Percentiles rank a stretch among this genome's conserved stretches.
These are phyloP conservation scores for Penicillium sp. DNA, from an alignment of 2,329 filamentous ascomycete genomes.

Conservation along the genomic window DNA sequence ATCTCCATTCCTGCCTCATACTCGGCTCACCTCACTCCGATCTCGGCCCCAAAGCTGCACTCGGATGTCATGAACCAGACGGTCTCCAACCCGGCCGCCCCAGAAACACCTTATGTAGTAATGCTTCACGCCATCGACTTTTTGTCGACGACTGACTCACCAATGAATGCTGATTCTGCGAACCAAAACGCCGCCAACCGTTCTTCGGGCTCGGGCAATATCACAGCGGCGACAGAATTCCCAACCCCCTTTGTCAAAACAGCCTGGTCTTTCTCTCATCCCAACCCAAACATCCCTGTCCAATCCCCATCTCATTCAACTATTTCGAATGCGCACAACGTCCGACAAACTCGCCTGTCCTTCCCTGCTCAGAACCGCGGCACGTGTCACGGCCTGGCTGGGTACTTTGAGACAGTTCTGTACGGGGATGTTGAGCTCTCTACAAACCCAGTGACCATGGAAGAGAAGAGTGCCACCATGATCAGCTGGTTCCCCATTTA, in stretches of 20 bases:
- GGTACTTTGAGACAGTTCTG: conserved; percentile 95
- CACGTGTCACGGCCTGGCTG: conserved; percentile 84
- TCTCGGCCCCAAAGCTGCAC: conserved; percentile 81
- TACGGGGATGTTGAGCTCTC: conserved; percentile 85
- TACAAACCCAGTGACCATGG: conserved; percentile 89
- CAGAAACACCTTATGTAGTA: conserved; percentile 92
- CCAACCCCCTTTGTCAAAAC: conserved; percentile 42
- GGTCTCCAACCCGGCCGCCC: conserved; percentile 66
- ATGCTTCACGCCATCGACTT: conserved; percentile 89
- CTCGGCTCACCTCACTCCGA: conserved; percentile 89
- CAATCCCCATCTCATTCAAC: conserved; percentile 33
- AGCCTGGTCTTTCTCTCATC: conserved; percentile 48
- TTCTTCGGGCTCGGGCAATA: conserved; percentile 29
- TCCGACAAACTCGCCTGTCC: conserved; percentile 71
- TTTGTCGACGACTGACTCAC: conserved; percentile 66
- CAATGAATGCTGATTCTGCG: conserved; percentile 17
- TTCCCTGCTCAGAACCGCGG: conserved; percentile 79
- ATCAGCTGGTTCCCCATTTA: conserved; percentile 99
- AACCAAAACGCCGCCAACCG: conserved; percentile 23
- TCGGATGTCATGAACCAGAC: conserved; percentile 71
- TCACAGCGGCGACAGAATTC: conserved; percentile 31
- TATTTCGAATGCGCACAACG: conserved; percentile 88
- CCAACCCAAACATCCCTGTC: conserved; percentile 39
- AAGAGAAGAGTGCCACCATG: conserved; percentile 93
- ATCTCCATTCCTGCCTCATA: conserved; percentile 94